These are phyloP conservation scores for Corymbia calophylla DNA, from an alignment of 441 rosid species.

Conservation along the genomic window DNA sequence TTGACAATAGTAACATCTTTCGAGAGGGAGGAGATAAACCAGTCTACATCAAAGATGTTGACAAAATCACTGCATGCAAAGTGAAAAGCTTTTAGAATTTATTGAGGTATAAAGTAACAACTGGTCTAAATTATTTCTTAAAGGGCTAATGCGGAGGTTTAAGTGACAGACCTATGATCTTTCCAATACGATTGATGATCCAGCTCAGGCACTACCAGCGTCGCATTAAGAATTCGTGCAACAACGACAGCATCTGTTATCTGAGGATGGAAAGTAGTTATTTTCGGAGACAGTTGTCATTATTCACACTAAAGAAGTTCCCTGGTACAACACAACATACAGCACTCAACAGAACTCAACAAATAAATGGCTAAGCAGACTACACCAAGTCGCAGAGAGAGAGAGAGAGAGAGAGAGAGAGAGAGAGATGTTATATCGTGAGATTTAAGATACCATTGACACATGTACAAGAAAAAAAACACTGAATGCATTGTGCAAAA, in stretches of 20 bases:
- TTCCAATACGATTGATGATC: conserved; percentile 98
- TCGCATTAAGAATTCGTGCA: conserved; percentile 88
- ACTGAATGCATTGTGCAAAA: not conserved
- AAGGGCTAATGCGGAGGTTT: not conserved
- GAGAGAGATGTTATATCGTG: not conserved
- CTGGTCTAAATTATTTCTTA: not conserved
- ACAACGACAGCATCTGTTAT: conserved; percentile 97
- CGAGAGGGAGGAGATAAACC: conserved; percentile 86
- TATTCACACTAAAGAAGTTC: not conserved
- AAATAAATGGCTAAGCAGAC: not conserved
- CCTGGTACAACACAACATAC: not conserved
- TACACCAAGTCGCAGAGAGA: not conserved
- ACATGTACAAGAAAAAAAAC: not conserved
- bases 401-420: not conserved
- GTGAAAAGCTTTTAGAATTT: not conserved
- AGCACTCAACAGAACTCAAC: not conserved
- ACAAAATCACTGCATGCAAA: conserved; percentile 73
- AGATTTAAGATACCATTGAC: not conserved
- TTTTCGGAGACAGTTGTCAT: conserved; percentile 1
- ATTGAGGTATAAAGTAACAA: not conserved
- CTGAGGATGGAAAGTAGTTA: conserved; percentile 29
- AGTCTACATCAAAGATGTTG: conserved; percentile 81
- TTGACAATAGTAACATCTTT: conserved; percentile 89
- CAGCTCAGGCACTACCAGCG: conserved; percentile 92
- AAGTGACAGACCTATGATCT: conserved; percentile 66